Percentiles rank a stretch among this genome's conserved stretches.
Conservation (phyloP, 2,329 filamentous ascomycete genomes). For the Ophiostoma pallidulum region DNA sequence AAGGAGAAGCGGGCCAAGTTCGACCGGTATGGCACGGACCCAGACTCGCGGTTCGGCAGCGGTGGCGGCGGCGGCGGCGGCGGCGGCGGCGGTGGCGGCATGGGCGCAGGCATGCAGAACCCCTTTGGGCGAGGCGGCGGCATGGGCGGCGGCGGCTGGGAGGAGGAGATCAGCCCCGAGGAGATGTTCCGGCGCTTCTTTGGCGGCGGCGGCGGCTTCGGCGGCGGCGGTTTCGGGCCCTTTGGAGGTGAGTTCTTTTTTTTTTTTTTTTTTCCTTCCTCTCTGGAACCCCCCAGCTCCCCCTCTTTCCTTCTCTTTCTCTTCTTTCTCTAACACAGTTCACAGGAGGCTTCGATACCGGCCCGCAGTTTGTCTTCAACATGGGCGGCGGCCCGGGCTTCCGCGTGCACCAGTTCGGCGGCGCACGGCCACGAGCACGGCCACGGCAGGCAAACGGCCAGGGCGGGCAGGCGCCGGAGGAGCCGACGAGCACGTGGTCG, state of each 20-base stretch:
- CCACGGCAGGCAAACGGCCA: constrained; percentile 40
- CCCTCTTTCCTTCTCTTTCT: background rate
- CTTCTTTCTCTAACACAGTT: background rate
- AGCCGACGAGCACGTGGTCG: constrained; percentile 41
- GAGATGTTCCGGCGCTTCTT: constrained; percentile 98
- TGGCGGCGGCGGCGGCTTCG: constrained; percentile 58
- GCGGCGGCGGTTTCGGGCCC: constrained; percentile 47
- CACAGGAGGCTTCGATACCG: constrained; percentile 60
- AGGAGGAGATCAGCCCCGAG: constrained; percentile 90
- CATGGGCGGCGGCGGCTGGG: constrained; percentile 55
- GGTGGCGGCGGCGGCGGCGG: constrained; percentile 33
- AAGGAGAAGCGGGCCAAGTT: constrained; percentile 85
- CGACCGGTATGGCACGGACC: constrained; percentile 84
- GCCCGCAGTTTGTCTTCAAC: constrained; percentile 91
- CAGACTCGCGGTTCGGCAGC: constrained; percentile 73
- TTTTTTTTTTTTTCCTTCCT: too few relatives aligned
- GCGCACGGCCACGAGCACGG: constrained; percentile 63
- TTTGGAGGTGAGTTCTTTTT: constrained; percentile 34
- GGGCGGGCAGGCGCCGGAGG: constrained; percentile 32
- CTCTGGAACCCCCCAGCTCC: too few relatives aligned
- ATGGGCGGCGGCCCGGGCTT: constrained; percentile 85
- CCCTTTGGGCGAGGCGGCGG: constrained; percentile 24
- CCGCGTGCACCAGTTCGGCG: constrained; percentile 91
- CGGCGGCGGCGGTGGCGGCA: too few relatives aligned
- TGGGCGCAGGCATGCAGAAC: constrained; percentile 28